Evolutionary conservation across 495 filamentous ascomycete species (phyloP).

Genomic region (Penicillium samsonianum): DNA sequence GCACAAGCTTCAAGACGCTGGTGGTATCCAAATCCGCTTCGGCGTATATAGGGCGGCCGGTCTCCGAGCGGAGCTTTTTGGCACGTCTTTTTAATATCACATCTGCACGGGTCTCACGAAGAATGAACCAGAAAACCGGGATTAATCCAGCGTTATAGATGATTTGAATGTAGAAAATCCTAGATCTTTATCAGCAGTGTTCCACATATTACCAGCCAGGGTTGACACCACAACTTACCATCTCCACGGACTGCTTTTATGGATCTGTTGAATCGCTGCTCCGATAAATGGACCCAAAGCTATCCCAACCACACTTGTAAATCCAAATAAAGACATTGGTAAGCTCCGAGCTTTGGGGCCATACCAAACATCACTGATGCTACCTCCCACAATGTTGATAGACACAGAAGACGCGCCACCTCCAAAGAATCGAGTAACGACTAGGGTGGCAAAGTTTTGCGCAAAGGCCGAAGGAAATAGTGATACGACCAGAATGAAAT

Average conservation of each 20-base stretch:
- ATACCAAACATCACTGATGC: constrained; percentile 48
- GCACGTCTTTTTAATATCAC: constrained; percentile 63
- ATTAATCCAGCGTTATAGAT: constrained; percentile 48
- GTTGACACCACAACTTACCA: constrained; percentile 32
- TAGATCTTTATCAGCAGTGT: constrained; percentile 10
- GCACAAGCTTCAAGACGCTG: constrained; percentile 29
- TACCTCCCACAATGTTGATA: constrained; percentile 50
- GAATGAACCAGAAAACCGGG: constrained; percentile 45
- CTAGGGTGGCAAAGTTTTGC: constrained; percentile 52
- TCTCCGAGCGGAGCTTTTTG: constrained; percentile 61
- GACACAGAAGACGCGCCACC: constrained; percentile 50
- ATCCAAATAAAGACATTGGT: constrained; percentile 48
- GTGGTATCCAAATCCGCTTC: constrained; percentile 32
- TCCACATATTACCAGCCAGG: background rate
- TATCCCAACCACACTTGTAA: constrained; percentile 46
- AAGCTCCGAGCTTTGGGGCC: constrained; percentile 42
- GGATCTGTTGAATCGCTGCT: constrained; percentile 38
- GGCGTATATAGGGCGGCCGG: constrained; percentile 51
- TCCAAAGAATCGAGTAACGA: constrained; percentile 52
- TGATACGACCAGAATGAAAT: constrained; percentile 48
- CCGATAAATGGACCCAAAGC: constrained; percentile 54
- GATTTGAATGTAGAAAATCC: constrained; percentile 55
- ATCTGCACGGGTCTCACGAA: constrained; percentile 45
- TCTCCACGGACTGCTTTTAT: constrained; percentile 42
- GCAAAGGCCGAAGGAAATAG: constrained; percentile 56